Conservation (phyloP, 2,329 filamentous ascomycete genomes). For the Phaeosphaeriaceae sp. region DNA sequence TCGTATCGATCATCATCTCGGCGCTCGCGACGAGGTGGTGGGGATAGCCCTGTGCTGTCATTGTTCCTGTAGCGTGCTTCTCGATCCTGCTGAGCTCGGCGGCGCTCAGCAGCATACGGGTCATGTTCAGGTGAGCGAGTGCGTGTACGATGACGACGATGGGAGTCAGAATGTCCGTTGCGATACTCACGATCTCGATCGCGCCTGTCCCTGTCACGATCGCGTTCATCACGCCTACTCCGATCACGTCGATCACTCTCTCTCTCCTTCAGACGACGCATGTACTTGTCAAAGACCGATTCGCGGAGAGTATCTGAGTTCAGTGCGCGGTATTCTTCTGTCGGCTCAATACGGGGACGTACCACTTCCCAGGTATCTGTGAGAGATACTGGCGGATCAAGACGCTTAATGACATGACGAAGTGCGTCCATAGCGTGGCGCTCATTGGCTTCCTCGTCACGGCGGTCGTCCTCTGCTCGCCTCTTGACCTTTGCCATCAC, state of each 20-base stretch:
- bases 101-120: conserved; percentile 92
- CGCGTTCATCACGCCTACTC: conserved; percentile 50
- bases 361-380: conserved; percentile 90
- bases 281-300: conserved; percentile 87
- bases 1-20: conserved; percentile 48
- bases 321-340: conserved; percentile 83
- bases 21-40: conserved; percentile 53
- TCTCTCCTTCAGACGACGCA: conserved; percentile 88
- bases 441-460: conserved; percentile 81
- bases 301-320: conserved; percentile 82
- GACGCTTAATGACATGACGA: conserved; percentile 83
- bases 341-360: conserved; percentile 76
- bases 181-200: conserved; percentile 50
- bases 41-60: conserved; percentile 69
- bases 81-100: conserved; percentile 90
- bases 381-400: conserved; percentile 80
- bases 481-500: conserved; percentile 86
- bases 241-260: conserved; percentile 68
- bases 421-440: conserved; percentile 84
- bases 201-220: conserved; percentile 51
- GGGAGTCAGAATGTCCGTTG: conserved; percentile 47
- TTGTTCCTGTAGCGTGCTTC: conserved; percentile 91
- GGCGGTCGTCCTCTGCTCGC: conserved; percentile 82
- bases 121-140: conserved; percentile 92
- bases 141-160: conserved; percentile 60